phyloP scores from a whole-genome alignment of 352 stramenopile species.

The Phytophthora cactorum region DNA sequence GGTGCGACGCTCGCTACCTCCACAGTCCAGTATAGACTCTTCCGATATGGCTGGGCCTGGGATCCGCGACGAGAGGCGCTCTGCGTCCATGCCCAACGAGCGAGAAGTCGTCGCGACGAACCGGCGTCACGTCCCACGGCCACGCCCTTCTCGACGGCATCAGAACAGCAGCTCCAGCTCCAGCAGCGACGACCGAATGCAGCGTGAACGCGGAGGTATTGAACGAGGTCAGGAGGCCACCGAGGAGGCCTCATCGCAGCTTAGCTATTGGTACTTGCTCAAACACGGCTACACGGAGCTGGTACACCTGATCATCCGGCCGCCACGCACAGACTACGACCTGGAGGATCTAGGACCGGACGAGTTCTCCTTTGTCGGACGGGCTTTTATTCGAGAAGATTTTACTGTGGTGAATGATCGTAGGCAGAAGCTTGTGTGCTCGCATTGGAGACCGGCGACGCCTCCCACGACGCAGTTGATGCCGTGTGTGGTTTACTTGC shows the following conservation, averaged over 20 bases:
- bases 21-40: slow-evolving; percentile 23
- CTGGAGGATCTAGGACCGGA: slow-evolving; percentile 90
- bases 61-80: slow-evolving; percentile 22
- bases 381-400: slow-evolving; percentile 90
- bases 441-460: slow-evolving; percentile 91
- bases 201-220: slow-evolving; percentile 68
- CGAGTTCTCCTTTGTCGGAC: slow-evolving; percentile 91
- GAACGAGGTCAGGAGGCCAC: slow-evolving; percentile 71
- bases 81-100: slow-evolving; percentile 38
- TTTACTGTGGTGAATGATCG: slow-evolving; percentile 88
- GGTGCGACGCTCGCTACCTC: slow-evolving; percentile 20
- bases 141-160: slow-evolving; percentile 20
- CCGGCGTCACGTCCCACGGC: slow-evolving; percentile 17
- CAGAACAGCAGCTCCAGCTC: slow-evolving; percentile 23
- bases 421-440: slow-evolving; percentile 92
- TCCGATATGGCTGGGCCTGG: slow-evolving; percentile 8
- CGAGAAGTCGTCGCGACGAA: slow-evolving; percentile 13
- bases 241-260: slow-evolving; percentile 77
- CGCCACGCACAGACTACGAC: slow-evolving; percentile 93
- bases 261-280: slow-evolving; percentile 88
- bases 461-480: slow-evolving; percentile 43
- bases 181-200: slow-evolving; percentile 29
- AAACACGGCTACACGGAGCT: slow-evolving; percentile 95
- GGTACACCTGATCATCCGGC: slow-evolving; percentile 98
- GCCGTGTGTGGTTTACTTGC: slow-evolving; percentile 97